Evolutionary conservation across 176 grass and related monocot species (phyloP).

Genomic region (Phoenix dactylifera): DNA sequence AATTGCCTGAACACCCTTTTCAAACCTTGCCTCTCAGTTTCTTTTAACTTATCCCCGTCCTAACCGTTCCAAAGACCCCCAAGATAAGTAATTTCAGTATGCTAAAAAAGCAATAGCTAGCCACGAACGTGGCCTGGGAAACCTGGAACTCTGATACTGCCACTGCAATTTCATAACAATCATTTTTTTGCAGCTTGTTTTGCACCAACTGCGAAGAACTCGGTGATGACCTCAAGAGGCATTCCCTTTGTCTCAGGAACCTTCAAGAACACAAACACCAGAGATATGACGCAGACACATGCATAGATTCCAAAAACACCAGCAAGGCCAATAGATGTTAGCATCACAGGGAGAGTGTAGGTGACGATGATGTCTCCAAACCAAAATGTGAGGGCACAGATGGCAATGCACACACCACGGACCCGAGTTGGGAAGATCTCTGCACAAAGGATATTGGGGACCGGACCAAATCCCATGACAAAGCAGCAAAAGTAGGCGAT

Average conservation of each 20-base stretch:
- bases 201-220: slow-evolving; percentile 87
- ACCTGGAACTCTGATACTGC: too few relatives aligned
- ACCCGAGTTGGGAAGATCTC: slow-evolving; percentile 91
- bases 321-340: slow-evolving; percentile 59
- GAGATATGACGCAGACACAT: slow-evolving; percentile 40
- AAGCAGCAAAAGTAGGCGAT: slow-evolving; percentile 95
- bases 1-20: too few relatives aligned
- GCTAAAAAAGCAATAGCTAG: too few relatives aligned
- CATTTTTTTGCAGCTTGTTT: slow-evolving; percentile 42
- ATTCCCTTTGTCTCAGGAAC: slow-evolving; percentile 94
- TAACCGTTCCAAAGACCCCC: too few relatives aligned
- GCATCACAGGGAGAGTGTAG: slow-evolving; percentile 82
- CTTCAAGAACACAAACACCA: slow-evolving; percentile 71
- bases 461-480: slow-evolving; percentile 84
- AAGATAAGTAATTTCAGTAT: too few relatives aligned
- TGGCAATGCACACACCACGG: slow-evolving; percentile 83
- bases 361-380: slow-evolving; percentile 80
- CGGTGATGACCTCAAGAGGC: slow-evolving; percentile 92
- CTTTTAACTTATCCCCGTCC: too few relatives aligned
- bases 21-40: too few relatives aligned
- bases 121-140: too few relatives aligned
- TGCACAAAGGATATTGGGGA: slow-evolving; percentile 87
- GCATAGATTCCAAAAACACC: slow-evolving; percentile 91
- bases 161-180: neutral
- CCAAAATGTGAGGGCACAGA: slow-evolving; percentile 76